Base-by-base conservation (phyloP, 345 rosid genomes). In the Fremontodendron californicum region DNA sequence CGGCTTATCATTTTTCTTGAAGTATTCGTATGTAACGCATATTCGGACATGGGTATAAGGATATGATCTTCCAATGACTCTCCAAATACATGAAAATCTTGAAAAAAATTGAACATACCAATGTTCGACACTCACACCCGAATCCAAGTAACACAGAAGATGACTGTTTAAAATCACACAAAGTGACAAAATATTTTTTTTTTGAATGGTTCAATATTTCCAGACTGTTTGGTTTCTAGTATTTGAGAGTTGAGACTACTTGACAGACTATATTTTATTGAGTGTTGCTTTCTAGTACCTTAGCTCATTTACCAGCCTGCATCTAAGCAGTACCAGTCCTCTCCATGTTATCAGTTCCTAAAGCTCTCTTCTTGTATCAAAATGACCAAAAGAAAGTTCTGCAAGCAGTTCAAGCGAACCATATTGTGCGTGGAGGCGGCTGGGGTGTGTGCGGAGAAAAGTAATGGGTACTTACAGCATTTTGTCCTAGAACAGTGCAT, bases 401-500 rank as follows among this genome's bases (percentile, higher is more conserved):
- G n/a, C n/a, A 31, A 35, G 9, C 21, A 43, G 48, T 35, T n/a
- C 48, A 65, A 64, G 19, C 27, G 0, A 19, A 64, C 2, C 68
- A 37, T 37, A 37, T 19, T 64, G 27, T 2, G 21, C 19, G 8
- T 35, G 46, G 6, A 19, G 69, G n/a, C n/a, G n/a, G n/a, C n/a
- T n/a, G n/a, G n/a, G n/a, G n/a, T n/a, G n/a, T n/a, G n/a, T 31
- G 19, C 5, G 39, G 35, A 42, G 21, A 40, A 45, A 33, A 75
- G 13, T 43, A 73, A 48, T 57, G 49, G 64, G 66, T 46, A 84
- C 94, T 92, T 71, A 93, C 99, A 35, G 98, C 98, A 83, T 96
- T 96, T 87, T 96, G 99, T 75, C 99, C 98, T 37, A 96, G 90
- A 84, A 96, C 97, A n/a, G 97, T 87, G 78, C 98, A 91, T 48